phyloP scores from a whole-genome alignment of 441 rosid species.

The Cnidoscolus chayamansa region DNA sequence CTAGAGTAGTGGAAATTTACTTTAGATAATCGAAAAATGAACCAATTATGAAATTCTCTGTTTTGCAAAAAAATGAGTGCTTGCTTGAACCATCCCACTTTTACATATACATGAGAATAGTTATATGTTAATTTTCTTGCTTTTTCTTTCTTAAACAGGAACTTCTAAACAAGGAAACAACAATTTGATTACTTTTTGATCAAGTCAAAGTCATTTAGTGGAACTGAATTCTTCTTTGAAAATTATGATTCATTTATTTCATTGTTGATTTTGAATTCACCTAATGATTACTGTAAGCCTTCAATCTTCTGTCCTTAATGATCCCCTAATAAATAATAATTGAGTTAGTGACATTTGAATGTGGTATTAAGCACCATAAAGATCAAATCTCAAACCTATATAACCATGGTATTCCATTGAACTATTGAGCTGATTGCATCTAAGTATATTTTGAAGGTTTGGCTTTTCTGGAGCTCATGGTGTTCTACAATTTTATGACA shows the following conservation, averaged over 20 bases:
- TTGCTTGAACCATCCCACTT: neutral
- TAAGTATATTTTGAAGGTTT: neutral
- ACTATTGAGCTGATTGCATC: neutral
- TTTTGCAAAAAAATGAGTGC: neutral
- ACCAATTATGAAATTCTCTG: neutral
- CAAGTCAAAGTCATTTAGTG: neutral
- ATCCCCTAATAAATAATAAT: neutral
- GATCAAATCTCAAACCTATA: neutral
- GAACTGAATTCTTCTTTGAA: neutral
- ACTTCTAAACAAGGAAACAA: neutral
- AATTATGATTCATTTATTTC: neutral
- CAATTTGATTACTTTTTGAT: neutral
- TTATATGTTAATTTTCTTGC: neutral
- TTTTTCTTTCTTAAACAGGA: neutral
- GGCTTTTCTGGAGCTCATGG: constrained; percentile 4
- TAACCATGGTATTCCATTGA: neutral
- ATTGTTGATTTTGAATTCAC: neutral
- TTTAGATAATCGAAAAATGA: neutral
- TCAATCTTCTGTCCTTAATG: neutral
- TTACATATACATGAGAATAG: neutral
- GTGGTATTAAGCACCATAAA: neutral
- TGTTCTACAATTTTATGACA: neutral
- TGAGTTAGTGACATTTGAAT: neutral
- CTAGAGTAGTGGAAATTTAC: neutral
- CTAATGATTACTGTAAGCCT: neutral